Evolutionary conservation across 2,329 filamentous ascomycete genomes (phyloP).

Genomic region (Fusarium euwallaceae): DNA sequence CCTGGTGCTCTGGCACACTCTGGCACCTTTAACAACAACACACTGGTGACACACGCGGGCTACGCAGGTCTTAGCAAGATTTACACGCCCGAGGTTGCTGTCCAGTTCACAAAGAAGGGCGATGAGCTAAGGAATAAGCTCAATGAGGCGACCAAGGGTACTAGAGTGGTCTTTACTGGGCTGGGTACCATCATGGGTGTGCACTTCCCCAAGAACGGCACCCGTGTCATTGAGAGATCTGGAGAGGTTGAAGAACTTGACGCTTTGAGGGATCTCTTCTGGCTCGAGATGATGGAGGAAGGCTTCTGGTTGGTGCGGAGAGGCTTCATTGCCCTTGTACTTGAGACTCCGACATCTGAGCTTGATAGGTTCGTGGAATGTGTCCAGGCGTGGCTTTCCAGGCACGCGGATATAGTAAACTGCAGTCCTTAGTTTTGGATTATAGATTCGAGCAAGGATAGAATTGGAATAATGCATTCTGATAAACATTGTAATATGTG

Average conservation of each 20-base stretch:
- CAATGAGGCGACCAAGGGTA: slow-evolving; percentile 50
- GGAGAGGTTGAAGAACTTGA: slow-evolving; percentile 49
- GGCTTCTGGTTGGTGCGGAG: slow-evolving; percentile 59
- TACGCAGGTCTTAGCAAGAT: slow-evolving; percentile 53
- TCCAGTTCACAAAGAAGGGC: slow-evolving; percentile 50
- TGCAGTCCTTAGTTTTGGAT: neutral
- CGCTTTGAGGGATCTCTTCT: slow-evolving; percentile 57
- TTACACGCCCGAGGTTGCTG: slow-evolving; percentile 51
- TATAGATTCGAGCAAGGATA: neutral
- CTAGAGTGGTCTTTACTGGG: slow-evolving; percentile 55
- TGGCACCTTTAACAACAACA: slow-evolving; percentile 78
- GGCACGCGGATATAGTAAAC: slow-evolving; percentile 39
- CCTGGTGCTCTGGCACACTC: slow-evolving; percentile 63
- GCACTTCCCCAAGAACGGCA: slow-evolving; percentile 53
- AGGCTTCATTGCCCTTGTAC: slow-evolving; percentile 57
- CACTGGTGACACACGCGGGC: slow-evolving; percentile 70
- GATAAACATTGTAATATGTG: neutral
- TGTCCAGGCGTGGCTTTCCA: slow-evolving; percentile 52
- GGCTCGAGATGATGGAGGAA: slow-evolving; percentile 61
- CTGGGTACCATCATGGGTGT: slow-evolving; percentile 53
- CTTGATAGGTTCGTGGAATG: slow-evolving; percentile 56
- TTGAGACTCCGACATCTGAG: slow-evolving; percentile 55
- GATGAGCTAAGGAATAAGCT: slow-evolving; percentile 48
- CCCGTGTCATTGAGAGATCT: slow-evolving; percentile 45
- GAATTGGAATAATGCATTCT: neutral